Evolutionary conservation across 2,329 filamentous ascomycete genomes (phyloP).

Genomic region (Orbilia javanica): DNA sequence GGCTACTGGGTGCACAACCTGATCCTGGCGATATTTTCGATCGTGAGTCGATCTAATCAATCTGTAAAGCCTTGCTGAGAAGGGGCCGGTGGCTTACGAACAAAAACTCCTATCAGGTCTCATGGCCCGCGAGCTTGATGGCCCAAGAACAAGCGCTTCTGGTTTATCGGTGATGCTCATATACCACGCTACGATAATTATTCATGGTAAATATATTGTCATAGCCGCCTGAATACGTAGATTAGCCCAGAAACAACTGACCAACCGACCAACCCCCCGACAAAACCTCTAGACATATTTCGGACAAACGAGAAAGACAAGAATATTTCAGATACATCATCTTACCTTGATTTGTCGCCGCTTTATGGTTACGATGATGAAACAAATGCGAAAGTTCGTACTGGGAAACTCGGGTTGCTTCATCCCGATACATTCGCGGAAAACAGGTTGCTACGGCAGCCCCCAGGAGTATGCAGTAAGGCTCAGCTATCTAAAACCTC

Average conservation of each 20-base stretch:
- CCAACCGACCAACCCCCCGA: neutral
- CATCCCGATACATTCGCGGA: conserved; percentile 79
- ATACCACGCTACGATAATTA: conserved; percentile 79
- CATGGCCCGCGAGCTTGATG: conserved; percentile 71
- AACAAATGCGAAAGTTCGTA: conserved; percentile 75
- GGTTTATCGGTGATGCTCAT: conserved; percentile 81
- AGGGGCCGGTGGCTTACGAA: neutral
- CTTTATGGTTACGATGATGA: conserved; percentile 77
- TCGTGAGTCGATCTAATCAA: conserved; percentile 61
- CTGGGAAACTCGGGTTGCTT: conserved; percentile 75
- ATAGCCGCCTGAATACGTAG: neutral
- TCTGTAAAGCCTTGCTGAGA: neutral
- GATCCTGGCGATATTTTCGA: conserved; percentile 78
- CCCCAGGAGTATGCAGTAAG: conserved; percentile 76
- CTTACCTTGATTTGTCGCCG: conserved; percentile 79
- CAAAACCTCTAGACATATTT: conserved; percentile 71
- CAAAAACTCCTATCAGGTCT: conserved; percentile 64
- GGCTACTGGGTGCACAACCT: conserved; percentile 73
- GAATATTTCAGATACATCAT: conserved; percentile 76
- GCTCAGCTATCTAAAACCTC: neutral
- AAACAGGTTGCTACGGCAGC: conserved; percentile 74
- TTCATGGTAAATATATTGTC: conserved; percentile 66
- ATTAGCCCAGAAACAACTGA: neutral
- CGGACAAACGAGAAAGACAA: conserved; percentile 74
- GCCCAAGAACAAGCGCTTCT: conserved; percentile 75